phyloP scores from a whole-genome alignment of 1,284 basidiomycete species.

The Apiotrichum akiyoshidainum region DNA sequence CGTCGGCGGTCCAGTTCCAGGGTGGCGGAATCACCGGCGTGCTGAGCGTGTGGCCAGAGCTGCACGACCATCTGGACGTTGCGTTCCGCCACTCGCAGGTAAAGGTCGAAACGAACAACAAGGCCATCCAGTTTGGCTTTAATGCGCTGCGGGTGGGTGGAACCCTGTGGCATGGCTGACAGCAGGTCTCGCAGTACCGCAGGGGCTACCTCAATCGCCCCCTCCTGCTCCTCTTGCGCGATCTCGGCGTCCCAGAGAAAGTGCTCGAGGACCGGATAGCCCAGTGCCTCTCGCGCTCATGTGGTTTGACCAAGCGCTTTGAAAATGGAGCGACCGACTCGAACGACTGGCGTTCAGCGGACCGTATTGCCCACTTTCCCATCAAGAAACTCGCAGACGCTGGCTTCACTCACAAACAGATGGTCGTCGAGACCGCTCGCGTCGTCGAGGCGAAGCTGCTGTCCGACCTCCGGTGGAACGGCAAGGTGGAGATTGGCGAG shows the following conservation, averaged over 20 bases:
- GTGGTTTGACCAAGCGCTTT: conserved; percentile 19
- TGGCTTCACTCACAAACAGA: conserved; percentile 26
- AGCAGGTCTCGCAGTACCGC: conserved; percentile 24
- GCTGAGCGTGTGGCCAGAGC: conserved; percentile 26
- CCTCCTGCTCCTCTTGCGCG: conserved; percentile 26
- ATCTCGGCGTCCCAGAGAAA: conserved; percentile 23
- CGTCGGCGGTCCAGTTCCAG: conserved; percentile 32
- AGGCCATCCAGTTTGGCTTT: conserved; percentile 18
- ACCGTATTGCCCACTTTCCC: conserved; percentile 16
- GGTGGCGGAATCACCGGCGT: conserved; percentile 35
- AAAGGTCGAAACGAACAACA: conserved; percentile 22
- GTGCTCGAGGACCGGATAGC: conserved; percentile 19
- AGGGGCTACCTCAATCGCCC: conserved; percentile 31
- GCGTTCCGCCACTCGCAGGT: conserved; percentile 26
- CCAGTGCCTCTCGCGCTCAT: conserved; percentile 11
- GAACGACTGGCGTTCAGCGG: conserved; percentile 7
- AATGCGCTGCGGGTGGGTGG: conserved; percentile 22
- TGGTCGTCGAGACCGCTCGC: conserved; percentile 23
- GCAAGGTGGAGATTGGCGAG: conserved; percentile 23
- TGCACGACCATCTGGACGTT: conserved; percentile 17
- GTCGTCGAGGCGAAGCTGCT: conserved; percentile 25
- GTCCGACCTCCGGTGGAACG: conserved; percentile 29
- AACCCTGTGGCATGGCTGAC: no score
- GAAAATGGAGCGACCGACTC: background rate
- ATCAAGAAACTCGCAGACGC: conserved; percentile 22